Evolutionary conservation across 768 basidiomycete species (phyloP).

Genomic region (Antrodiella citrinella): DNA sequence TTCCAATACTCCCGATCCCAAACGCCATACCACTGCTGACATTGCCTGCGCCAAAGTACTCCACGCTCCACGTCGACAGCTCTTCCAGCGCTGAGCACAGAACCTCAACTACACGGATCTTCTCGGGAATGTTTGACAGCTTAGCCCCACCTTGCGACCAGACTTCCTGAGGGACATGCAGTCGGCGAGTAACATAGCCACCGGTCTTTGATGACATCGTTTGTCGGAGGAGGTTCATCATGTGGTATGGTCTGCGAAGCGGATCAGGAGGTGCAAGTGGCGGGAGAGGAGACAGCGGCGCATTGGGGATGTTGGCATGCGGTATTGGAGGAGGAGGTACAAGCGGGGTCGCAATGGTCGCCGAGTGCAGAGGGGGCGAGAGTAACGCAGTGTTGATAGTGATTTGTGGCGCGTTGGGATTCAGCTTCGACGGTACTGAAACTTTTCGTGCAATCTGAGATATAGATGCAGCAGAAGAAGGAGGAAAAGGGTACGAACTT

Average conservation of each 20-base stretch:
- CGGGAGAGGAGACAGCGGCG: slow-evolving; percentile 74
- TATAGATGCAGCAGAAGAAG: slow-evolving; percentile 42
- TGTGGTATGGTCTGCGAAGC: slow-evolving; percentile 79
- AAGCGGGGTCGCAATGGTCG: slow-evolving; percentile 27
- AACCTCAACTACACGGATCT: slow-evolving; percentile 78
- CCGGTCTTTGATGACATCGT: slow-evolving; percentile 77
- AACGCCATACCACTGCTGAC: slow-evolving; percentile 66
- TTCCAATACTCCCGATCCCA: slow-evolving; percentile 69
- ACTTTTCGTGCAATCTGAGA: slow-evolving; percentile 40
- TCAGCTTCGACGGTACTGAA: slow-evolving; percentile 51
- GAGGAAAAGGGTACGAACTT: slow-evolving; percentile 41
- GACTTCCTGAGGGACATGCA: slow-evolving; percentile 84
- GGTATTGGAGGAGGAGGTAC: slow-evolving; percentile 42
- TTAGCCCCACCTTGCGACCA: slow-evolving; percentile 91
- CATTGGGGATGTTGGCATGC: slow-evolving; percentile 54
- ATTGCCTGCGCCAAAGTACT: slow-evolving; percentile 72
- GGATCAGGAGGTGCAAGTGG: slow-evolving; percentile 63
- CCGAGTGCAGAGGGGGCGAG: slow-evolving; percentile 27
- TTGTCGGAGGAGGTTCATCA: slow-evolving; percentile 74
- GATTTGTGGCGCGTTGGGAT: slow-evolving; percentile 40
- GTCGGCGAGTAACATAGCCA: slow-evolving; percentile 78
- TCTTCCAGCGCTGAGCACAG: slow-evolving; percentile 75
- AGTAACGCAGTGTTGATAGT: slow-evolving; percentile 44
- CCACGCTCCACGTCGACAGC: slow-evolving; percentile 60
- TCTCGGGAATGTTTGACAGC: slow-evolving; percentile 72